Percentiles rank a stretch among this genome's conserved stretches.
Conservation (phyloP, 2,329 filamentous ascomycete species). For the Lasiodiplodia theobromae region DNA sequence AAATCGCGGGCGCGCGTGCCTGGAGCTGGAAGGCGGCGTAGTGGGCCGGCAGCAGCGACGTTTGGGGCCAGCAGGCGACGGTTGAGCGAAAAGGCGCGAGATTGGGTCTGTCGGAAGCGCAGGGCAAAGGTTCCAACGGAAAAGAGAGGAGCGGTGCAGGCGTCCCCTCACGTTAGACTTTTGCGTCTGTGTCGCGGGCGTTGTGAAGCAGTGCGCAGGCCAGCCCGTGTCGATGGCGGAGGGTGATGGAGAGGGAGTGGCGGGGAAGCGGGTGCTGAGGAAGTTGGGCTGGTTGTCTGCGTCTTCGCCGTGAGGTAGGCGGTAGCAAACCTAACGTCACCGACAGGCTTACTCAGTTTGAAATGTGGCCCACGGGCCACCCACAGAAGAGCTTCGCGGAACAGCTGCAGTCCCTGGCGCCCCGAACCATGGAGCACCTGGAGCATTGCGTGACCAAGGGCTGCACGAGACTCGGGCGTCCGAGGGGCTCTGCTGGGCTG, state of each 20-base stretch:
- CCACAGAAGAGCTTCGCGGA: not conserved
- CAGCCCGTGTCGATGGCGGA: conserved; percentile 27
- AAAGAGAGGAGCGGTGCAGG: conserved; percentile 32
- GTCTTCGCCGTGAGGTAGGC: conserved; percentile 32
- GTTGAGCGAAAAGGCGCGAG: conserved; percentile 18
- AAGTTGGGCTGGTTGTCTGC: conserved; percentile 27
- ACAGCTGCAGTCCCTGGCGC: not conserved
- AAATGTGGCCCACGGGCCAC: not conserved
- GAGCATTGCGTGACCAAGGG: not conserved
- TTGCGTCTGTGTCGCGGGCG: conserved; percentile 3
- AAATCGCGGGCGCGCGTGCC: not conserved
- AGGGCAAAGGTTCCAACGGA: conserved; percentile 28
- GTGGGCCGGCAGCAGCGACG: conserved; percentile 4
- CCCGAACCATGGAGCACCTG: not conserved
- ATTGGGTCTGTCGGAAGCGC: conserved; percentile 22
- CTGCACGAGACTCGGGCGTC: not conserved
- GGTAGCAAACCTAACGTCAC: conserved; percentile 12
- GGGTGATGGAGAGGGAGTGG: conserved; percentile 23
- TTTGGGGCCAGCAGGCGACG: not conserved
- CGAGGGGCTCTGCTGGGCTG: not conserved
- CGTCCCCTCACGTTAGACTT: conserved; percentile 19
- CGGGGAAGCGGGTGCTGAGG: conserved; percentile 33
- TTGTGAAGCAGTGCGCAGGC: not conserved
- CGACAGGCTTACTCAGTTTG: conserved; percentile 1
- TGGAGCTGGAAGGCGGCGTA: conserved; percentile 18